Percentiles rank a stretch among this genome's conserved stretches.
Evolutionary conservation across 139 green algal genomes (phyloP).

Genomic region (Pleodorina starrii): DNA sequence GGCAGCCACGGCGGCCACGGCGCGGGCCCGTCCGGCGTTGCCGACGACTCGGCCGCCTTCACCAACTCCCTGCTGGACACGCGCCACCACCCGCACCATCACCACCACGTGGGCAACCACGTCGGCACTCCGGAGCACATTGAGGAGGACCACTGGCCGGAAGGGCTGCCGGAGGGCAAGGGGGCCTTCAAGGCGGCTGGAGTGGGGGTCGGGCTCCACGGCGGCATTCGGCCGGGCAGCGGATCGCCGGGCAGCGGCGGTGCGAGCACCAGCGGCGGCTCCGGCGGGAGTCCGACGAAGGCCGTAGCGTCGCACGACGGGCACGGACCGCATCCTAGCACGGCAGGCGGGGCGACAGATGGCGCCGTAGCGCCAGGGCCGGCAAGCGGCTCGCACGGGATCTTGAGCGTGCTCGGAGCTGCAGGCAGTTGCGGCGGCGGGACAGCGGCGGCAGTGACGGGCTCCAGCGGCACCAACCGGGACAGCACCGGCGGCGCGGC

Average conservation of each 20-base stretch:
- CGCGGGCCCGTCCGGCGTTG: background rate
- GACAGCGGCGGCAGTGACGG: background rate
- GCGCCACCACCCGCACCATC: slow-evolving; percentile 23
- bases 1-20: slow-evolving; percentile 10
- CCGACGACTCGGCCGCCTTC: slow-evolving; percentile 30
- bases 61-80: slow-evolving; percentile 37
- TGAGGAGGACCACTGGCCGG: slow-evolving; percentile 53
- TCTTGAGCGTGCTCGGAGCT: background rate
- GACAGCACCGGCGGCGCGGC: background rate
- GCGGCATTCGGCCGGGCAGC: background rate
- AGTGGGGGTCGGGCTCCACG: slow-evolving; percentile 31
- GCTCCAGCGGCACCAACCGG: background rate
- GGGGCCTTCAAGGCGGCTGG: slow-evolving; percentile 26
- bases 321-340: background rate
- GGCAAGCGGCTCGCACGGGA: background rate
- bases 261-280: background rate
- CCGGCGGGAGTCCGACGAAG: background rate
- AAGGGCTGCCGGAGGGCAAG: slow-evolving; percentile 43
- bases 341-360: background rate
- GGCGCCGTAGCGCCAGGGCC: background rate
- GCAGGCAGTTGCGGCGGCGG: background rate
- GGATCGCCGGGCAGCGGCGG: background rate
- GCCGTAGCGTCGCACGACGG: background rate
- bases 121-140: slow-evolving; percentile 45
- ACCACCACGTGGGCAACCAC: slow-evolving; percentile 37